phyloP scores from a whole-genome alignment of 1,284 basidiomycete species.

The Ustilago bromivora region DNA sequence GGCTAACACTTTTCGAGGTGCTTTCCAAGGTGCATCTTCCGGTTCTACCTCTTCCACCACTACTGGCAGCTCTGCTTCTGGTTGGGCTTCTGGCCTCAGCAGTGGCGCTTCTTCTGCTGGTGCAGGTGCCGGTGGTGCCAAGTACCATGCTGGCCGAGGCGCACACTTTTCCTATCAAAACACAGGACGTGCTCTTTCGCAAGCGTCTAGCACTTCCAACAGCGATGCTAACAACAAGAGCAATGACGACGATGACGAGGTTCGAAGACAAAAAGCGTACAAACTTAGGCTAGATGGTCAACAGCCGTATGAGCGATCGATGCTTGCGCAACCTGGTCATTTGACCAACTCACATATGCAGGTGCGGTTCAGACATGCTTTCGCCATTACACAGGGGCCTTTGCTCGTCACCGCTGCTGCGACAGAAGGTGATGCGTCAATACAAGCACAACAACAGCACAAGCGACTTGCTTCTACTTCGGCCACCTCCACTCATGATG shows the following conservation, averaged over 20 bases:
- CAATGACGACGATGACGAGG: slow-evolving; percentile 54
- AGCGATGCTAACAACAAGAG: slow-evolving; percentile 44
- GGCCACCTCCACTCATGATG: background rate
- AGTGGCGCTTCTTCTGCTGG: slow-evolving; percentile 52
- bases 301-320: slow-evolving; percentile 17
- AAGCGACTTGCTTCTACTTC: slow-evolving; percentile 22
- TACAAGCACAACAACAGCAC: slow-evolving; percentile 3
- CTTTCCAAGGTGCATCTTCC: slow-evolving; percentile 47
- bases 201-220: slow-evolving; percentile 43
- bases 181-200: slow-evolving; percentile 55
- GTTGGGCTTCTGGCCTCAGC: slow-evolving; percentile 55
- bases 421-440: background rate
- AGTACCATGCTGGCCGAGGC: slow-evolving; percentile 61
- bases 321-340: slow-evolving; percentile 20
- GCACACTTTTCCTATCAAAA: slow-evolving; percentile 61
- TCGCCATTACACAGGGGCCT: slow-evolving; percentile 36
- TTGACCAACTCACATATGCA: slow-evolving; percentile 47
- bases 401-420: slow-evolving; percentile 29
- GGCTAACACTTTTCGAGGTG: slow-evolving; percentile 52
- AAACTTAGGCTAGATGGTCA: slow-evolving; percentile 39
- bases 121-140: slow-evolving; percentile 60
- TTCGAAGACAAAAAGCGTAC: slow-evolving; percentile 41
- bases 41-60: slow-evolving; percentile 29
- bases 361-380: slow-evolving; percentile 46
- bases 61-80: slow-evolving; percentile 44